Conservation (phyloP, 805 yeast species). For the Torulaspora maleeae region DNA sequence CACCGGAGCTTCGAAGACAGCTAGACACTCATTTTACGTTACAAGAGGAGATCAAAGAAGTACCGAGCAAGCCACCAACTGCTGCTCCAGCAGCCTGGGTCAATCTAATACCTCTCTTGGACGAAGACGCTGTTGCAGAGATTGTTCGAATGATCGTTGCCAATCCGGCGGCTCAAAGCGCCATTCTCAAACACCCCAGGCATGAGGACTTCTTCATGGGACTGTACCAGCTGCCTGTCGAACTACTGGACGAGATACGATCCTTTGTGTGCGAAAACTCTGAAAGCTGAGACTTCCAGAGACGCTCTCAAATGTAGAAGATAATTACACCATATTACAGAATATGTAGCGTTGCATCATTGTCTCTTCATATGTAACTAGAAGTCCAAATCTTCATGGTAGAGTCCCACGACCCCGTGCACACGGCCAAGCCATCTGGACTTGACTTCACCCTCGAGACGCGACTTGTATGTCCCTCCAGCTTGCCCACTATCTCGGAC, state of each 20-base stretch:
- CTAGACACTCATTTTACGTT: slow-evolving; percentile 72
- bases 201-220: slow-evolving; percentile 23
- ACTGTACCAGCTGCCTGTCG: slow-evolving; percentile 28
- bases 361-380: slow-evolving; percentile 12
- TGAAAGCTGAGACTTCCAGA: too few species aligned
- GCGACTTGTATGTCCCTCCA: slow-evolving; percentile 61
- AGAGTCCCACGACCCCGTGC: slow-evolving; percentile 78
- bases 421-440: slow-evolving; percentile 70
- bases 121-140: slow-evolving; percentile 27
- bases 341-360: not conserved
- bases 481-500: slow-evolving; percentile 56
- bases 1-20: slow-evolving; percentile 59
- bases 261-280: slow-evolving; percentile 6
- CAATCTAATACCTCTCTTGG: slow-evolving; percentile 14
- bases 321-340: not conserved
- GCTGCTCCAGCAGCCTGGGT: slow-evolving; percentile 15
- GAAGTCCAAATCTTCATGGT: slow-evolving; percentile 65
- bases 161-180: slow-evolving; percentile 25
- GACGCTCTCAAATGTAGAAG: not conserved
- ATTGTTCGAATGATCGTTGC: slow-evolving; percentile 24
- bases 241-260: slow-evolving; percentile 16
- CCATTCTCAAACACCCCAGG: slow-evolving; percentile 19
- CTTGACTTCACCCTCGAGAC: slow-evolving; percentile 61
- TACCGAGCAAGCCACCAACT: slow-evolving; percentile 38
- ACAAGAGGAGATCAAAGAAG: slow-evolving; percentile 42